These are phyloP conservation scores for Fusarium verticillioides DNA, from an alignment of 2,329 filamentous ascomycete species.

Conservation along the genomic window DNA sequence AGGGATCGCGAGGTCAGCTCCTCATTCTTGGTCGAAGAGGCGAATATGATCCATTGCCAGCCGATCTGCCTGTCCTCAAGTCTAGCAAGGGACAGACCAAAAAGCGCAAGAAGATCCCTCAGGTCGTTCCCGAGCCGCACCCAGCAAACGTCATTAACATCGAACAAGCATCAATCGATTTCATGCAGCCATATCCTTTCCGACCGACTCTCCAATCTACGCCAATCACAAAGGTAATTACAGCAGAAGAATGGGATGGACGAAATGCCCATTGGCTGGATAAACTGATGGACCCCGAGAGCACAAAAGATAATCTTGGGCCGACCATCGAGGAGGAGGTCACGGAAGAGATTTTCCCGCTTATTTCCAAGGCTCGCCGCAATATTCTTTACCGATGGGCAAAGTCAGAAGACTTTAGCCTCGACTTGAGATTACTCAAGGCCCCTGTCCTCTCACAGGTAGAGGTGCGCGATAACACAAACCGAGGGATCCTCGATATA, in stretches of 20 bases:
- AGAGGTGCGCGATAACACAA: accelerated
- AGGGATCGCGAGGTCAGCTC: neutral
- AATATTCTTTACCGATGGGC: neutral
- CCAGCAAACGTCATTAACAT: accelerated
- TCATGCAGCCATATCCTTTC: neutral
- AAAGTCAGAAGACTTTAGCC: neutral
- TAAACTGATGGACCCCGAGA: neutral
- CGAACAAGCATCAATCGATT: accelerated
- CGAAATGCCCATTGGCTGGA: neutral
- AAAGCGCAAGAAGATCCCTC: too few species aligned
- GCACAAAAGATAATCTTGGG: neutral
- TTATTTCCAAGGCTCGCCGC: neutral
- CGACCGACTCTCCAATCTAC: neutral
- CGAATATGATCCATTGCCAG: accelerated
- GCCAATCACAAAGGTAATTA: accelerated
- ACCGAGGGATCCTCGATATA: accelerated
- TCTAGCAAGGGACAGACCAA: neutral
- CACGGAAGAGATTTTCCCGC: neutral
- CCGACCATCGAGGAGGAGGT: neutral
- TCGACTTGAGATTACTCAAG: accelerated
- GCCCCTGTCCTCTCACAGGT: neutral
- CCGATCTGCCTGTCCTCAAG: neutral
- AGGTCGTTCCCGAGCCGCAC: accelerated
- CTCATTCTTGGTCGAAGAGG: neutral
- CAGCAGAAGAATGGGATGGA: neutral